Evolutionary conservation across 73 alveolate genomes (phyloP), one percentile per base, ranked within the genome.

Genomic region (Stentor coeruleus): DNA sequence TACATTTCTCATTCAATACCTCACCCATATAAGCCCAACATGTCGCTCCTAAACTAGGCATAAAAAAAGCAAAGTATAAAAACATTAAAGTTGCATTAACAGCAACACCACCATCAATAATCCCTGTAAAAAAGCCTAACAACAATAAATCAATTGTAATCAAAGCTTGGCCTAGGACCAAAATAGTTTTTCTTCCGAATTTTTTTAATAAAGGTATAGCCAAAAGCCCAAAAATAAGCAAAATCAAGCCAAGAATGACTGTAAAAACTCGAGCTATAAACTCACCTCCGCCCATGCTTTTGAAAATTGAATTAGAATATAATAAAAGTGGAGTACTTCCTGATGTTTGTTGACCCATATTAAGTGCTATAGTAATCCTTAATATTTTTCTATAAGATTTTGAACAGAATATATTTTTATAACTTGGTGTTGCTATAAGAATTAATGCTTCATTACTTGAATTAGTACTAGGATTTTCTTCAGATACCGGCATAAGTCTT

Each of bases 261-360:
- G 79, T 66, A 2, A 20, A 66, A 66, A 66, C 37, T 66, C 79
- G n/a, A 20, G 79, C n/a, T 40, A 20, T 31, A 33, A 66, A 66
- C 2, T 28, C 79, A 20, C 79, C 79, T 26, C 39, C 79, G 11
- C 42, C 79, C 20, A 66, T 20, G 1, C 15, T 15, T 1, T 40
- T 66, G 37, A 66, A 66, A 0, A 66, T 66, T 66, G 2, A 28
- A 1, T 37, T 31, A 0, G 42, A 28, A 33, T 66, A 66, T 1
- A 15, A 0, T 20, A 66, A 66, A 66, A 66, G 36, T 40, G 79
- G 49, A 33, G n/a, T 31, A 28, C n/a, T 2, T 66, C 79, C 79
- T 66, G 40, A 20, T 28, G 39, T 15, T 20, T 20, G 40, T 66
- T 66, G 79, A 11, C 66, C 66, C 6, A 49, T 11, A 20, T 49